Evolutionary conservation across 2,329 filamentous ascomycete genomes (phyloP), one percentile per base, ranked within the genome.

Genomic region (Aspergillus quadrilineatus): DNA sequence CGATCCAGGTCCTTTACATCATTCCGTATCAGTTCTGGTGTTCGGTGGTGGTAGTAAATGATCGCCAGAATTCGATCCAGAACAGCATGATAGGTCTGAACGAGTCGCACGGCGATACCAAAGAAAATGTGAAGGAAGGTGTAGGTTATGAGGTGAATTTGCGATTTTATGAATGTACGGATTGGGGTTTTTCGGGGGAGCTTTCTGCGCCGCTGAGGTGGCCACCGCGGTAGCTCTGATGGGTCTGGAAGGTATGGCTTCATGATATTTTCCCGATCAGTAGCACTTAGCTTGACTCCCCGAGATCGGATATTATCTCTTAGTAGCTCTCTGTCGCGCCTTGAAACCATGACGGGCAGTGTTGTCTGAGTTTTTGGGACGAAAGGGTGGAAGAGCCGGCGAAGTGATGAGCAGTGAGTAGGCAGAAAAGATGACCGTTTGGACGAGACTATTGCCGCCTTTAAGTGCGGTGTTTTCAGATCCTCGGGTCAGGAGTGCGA

Each of bases 41-140:
- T 96, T 51, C 90, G 89, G 74, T 99, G 94, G 77, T 99, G 95
- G 77, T 99, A 94, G 73, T 93, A 92, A 53, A 96, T 80, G 59
- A 97, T 83, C 8, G 90, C 89, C 52, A 91, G 84, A 61, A 93
- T 78, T 58, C 89, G 87, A 71, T 94, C 89, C 64, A 86, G 80
- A 49, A 96, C 82, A 7, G 88, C 84, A 72, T 93, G 88, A 77
- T 91, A 94, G 54, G 86, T 85, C 69, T 91, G 87, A 56, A 92
- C 87, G 57, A 90, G 76, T 60, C 92, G 89, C 63, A 97, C 88
- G 73, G 94, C 95, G 62, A 97, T 79, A 6, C 90, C 93, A 77
- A 96, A 97, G 63, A 96, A 72, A 60, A 88, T 82, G 68, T 96
- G 91, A 36, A 78, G 77, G 39, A 76, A 42, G 22, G 76, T 73